These are phyloP conservation scores for Penicillium corylophilum DNA, from an alignment of 2,329 filamentous ascomycete species.

Conservation along the genomic window DNA sequence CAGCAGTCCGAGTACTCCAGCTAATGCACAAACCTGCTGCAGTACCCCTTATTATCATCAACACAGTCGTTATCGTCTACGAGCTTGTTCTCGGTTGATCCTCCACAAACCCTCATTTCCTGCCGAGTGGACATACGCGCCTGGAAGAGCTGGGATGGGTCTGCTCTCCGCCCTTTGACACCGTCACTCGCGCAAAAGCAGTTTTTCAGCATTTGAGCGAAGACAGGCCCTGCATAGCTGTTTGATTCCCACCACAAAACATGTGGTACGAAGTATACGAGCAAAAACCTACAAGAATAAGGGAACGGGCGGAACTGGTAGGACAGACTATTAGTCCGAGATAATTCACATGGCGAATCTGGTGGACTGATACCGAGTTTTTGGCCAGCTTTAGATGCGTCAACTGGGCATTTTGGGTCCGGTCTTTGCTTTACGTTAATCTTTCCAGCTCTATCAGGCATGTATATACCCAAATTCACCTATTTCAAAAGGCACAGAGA, in stretches of 20 bases:
- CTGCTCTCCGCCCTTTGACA: background rate
- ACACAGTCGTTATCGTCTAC: constrained; percentile 79
- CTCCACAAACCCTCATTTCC: background rate
- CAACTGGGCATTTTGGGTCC: background rate
- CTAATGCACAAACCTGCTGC: constrained; percentile 6
- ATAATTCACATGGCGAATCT: background rate
- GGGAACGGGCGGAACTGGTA: background rate
- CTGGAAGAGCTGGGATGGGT: background rate
- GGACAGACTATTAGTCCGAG: background rate
- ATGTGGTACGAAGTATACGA: constrained; percentile 9
- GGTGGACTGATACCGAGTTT: background rate
- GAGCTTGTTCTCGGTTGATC: constrained; percentile 71
- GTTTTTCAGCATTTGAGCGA: background rate
- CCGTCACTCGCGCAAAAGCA: background rate
- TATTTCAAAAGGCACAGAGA: background rate
- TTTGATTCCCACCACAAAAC: constrained; percentile 1
- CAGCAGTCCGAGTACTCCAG: background rate
- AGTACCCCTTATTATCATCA: constrained; percentile 85
- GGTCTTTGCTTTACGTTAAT: background rate
- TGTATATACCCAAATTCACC: constrained; percentile 5
- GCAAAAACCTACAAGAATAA: constrained; percentile 1
- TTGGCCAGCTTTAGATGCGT: background rate
- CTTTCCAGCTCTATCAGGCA: background rate
- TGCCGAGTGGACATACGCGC: background rate
- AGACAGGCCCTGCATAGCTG: background rate